Percentiles rank a stretch among this genome's conserved stretches.
Evolutionary conservation across 2,329 filamentous ascomycete genomes (phyloP).

Genomic region (Allantophomopsis lycopodina): DNA sequence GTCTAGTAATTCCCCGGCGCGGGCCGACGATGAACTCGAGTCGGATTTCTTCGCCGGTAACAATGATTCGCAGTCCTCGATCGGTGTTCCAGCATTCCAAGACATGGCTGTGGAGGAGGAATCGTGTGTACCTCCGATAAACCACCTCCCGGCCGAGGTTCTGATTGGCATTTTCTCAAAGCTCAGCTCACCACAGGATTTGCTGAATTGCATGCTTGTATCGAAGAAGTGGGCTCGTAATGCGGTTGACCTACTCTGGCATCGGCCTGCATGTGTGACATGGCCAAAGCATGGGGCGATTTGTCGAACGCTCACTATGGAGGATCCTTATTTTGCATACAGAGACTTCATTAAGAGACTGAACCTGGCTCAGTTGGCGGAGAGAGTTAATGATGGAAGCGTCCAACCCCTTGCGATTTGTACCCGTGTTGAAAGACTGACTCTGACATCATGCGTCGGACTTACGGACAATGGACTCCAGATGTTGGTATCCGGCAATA

Average conservation of each 20-base stretch:
- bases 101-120: constrained; percentile 59
- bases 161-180: constrained; percentile 87
- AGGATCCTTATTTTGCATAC: constrained; percentile 77
- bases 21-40: constrained; percentile 63
- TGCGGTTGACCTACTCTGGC: constrained; percentile 87
- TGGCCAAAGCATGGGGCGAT: constrained; percentile 74
- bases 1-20: constrained; percentile 64
- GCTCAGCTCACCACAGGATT: constrained; percentile 60
- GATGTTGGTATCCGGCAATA: constrained; percentile 65
- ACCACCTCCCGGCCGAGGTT: constrained; percentile 82
- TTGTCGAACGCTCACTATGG: constrained; percentile 59
- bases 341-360: constrained; percentile 81
- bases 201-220: constrained; percentile 85
- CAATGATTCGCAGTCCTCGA: constrained; percentile 88
- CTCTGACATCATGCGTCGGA: constrained; percentile 76
- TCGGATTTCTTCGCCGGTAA: constrained; percentile 82
- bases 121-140: constrained; percentile 63
- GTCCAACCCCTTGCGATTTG: constrained; percentile 70
- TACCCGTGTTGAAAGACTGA: constrained; percentile 84
- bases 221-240: constrained; percentile 89
- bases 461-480: constrained; percentile 76
- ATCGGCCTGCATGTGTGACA: constrained; percentile 78
- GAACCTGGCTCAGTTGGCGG: constrained; percentile 70
- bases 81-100: constrained; percentile 66
- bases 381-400: constrained; percentile 75